Conservation (phyloP, 163 green algal genomes). For the Chloroidium sp. region DNA sequence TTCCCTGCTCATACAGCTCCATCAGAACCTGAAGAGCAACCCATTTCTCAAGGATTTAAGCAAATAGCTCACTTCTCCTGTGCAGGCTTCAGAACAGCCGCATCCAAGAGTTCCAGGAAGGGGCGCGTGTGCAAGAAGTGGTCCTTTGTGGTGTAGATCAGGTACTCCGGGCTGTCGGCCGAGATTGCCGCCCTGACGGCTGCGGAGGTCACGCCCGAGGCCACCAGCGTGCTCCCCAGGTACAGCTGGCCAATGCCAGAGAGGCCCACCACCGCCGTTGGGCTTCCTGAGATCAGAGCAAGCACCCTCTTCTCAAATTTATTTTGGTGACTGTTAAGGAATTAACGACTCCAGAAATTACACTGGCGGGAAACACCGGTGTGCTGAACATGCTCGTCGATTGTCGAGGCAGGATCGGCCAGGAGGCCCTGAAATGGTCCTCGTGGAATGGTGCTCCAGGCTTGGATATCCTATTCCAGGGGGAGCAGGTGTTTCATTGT, state of each 20-base stretch:
- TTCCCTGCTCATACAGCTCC: background rate
- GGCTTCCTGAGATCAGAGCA: background rate
- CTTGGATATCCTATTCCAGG: too few relatives aligned
- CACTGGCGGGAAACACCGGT: too few relatives aligned
- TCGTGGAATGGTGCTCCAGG: too few relatives aligned
- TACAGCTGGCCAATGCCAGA: conserved; percentile 11
- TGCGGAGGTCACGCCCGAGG: conserved; percentile 12
- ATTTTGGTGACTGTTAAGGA: too few relatives aligned
- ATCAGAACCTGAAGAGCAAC: background rate
- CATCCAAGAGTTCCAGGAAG: conserved; percentile 20
- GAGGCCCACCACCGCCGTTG: conserved; percentile 4
- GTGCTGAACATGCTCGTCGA: too few relatives aligned
- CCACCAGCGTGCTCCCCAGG: conserved; percentile 5
- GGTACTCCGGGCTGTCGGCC: conserved; percentile 44
- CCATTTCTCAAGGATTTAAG: background rate
- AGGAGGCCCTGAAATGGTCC: too few relatives aligned
- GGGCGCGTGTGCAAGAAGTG: conserved; percentile 42
- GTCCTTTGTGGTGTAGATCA: conserved; percentile 64
- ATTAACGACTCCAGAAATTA: too few relatives aligned
- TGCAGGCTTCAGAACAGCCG: background rate
- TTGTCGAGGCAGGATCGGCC: too few relatives aligned
- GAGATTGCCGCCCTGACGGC: conserved; percentile 43
- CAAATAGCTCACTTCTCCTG: background rate
- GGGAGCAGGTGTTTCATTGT: too few relatives aligned
- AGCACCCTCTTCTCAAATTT: too few relatives aligned